Evolutionary conservation across 2,329 filamentous ascomycete genomes (phyloP).

Genomic region (Colletotrichum lentis): DNA sequence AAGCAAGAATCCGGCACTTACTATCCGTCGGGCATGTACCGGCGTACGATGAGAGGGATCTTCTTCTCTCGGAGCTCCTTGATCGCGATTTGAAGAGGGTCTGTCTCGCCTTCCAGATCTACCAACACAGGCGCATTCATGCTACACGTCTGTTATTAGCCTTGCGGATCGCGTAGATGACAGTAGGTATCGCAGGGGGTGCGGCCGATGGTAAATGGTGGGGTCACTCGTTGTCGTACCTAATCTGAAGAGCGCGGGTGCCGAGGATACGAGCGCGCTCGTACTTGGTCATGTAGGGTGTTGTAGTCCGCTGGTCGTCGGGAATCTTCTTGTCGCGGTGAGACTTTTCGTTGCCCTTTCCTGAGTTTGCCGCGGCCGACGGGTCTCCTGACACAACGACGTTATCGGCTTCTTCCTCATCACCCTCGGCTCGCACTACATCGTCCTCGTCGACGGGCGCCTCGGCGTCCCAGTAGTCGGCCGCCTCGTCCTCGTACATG

Average conservation of each 20-base stretch:
- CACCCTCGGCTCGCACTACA: slow-evolving; percentile 62
- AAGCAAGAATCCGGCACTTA: slow-evolving; percentile 59
- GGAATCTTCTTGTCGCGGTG: slow-evolving; percentile 87
- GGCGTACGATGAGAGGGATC: slow-evolving; percentile 92
- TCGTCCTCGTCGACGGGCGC: slow-evolving; percentile 62
- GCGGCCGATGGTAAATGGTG: background rate
- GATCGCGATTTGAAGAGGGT: slow-evolving; percentile 95
- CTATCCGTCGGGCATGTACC: slow-evolving; percentile 97
- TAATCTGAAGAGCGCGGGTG: slow-evolving; percentile 93
- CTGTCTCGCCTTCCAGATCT: slow-evolving; percentile 95
- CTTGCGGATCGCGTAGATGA: slow-evolving; percentile 1
- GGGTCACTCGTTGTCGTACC: slow-evolving; percentile 61
- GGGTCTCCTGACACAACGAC: slow-evolving; percentile 70
- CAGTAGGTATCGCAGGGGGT: background rate
- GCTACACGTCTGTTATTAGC: slow-evolving; percentile 57
- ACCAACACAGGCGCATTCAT: slow-evolving; percentile 98
- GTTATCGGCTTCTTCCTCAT: slow-evolving; percentile 66
- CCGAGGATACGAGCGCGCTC: slow-evolving; percentile 93
- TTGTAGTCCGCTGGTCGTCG: slow-evolving; percentile 87
- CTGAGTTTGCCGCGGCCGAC: slow-evolving; percentile 64
- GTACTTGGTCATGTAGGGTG: slow-evolving; percentile 99
- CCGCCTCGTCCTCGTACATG: slow-evolving; percentile 71
- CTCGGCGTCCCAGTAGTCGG: slow-evolving; percentile 60
- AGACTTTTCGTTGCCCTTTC: slow-evolving; percentile 63
- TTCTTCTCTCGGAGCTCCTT: slow-evolving; percentile 99